Base-by-base conservation (phyloP, 768 basidiomycete species). In the Xerocomellus intermedius region DNA sequence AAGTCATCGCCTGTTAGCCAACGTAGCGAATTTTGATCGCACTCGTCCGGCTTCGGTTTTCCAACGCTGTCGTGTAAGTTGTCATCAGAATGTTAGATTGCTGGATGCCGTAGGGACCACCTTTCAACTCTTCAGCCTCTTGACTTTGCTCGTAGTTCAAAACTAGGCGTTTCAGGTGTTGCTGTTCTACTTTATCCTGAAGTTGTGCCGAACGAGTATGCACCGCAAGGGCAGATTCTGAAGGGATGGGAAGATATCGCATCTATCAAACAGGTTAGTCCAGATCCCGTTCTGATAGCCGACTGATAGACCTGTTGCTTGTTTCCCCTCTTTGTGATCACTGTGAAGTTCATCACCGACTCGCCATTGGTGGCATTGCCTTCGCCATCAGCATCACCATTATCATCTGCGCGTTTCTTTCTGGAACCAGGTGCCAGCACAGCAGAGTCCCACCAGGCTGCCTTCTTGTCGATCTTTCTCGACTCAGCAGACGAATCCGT, bases 151-250 rank as follows among this genome's bases (percentile, higher is more conserved):
- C 92, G 59, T 93, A 94, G 68, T 93, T 82, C 49, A 96, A 80
- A 4, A 97, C 97, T 19, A 98, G 80, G n/a, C 87, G 84, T 76
- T 99, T 99, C 61, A 99, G 75, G 57, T 98, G 92, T 70, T 98
- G 94, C 63, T 98, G 96, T 68, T 99, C 97, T 8, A 91, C 93
- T 73, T 88, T 91, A 72, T 95, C 94, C 68, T 94, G 94, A 58
- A 91, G 76, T 66, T 98, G 97, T 41, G 97, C 92, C 2, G 89
- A 84, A 30, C 88, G 85, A 2, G 94, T 95, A 64, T 97, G 93
- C 47, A 94, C 79, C 1, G 96, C 97, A 30, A 99, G 78, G 3
- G 93, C 79, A 8, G 96, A 93, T 61, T 84, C 87, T 8, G 91
- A 76, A 10, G 97, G 97, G 41, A 99, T 85, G 44, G 92, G 87